Percentiles rank a stretch among this genome's conserved stretches.
Conservation (phyloP, 2,329 filamentous ascomycete species). For the Falciphora oryzae region DNA sequence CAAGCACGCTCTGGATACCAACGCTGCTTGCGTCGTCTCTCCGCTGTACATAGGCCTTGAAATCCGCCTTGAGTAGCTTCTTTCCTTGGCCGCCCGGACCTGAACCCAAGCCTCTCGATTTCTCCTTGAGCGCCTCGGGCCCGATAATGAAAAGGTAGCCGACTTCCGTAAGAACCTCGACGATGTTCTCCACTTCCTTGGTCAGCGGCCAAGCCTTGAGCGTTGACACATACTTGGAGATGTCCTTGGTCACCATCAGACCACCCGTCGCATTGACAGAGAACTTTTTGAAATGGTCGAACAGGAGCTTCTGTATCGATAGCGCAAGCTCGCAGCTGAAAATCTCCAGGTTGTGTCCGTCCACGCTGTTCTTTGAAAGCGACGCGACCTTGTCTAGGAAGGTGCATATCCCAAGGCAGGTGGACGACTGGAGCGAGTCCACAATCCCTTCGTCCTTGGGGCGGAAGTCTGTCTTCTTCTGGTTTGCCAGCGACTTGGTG, state of each 20-base stretch:
- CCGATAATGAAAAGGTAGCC: conserved; percentile 95
- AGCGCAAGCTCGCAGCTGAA: conserved; percentile 81
- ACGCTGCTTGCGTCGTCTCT: conserved; percentile 77
- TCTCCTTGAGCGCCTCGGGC: conserved; percentile 67
- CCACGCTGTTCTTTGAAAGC: conserved; percentile 62
- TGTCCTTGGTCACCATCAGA: conserved; percentile 92
- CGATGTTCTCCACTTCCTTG: conserved; percentile 59
- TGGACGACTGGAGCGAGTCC: conserved; percentile 78
- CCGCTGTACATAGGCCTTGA: conserved; percentile 78
- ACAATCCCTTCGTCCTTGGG: conserved; percentile 64
- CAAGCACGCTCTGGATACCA: conserved; percentile 20
- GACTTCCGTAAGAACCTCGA: conserved; percentile 88
- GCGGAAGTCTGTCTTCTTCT: conserved; percentile 86
- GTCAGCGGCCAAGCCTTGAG: conserved; percentile 75
- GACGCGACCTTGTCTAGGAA: conserved; percentile 68
- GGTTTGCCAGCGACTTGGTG: conserved; percentile 62
- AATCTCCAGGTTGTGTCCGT: conserved; percentile 75
- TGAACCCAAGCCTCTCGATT: conserved; percentile 53
- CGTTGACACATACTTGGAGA: conserved; percentile 85
- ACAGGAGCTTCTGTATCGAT: conserved; percentile 68
- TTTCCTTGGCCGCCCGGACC: conserved; percentile 37
- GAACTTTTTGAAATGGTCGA: conserved; percentile 94
- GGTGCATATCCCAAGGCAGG: conserved; percentile 72
- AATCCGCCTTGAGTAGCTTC: conserved; percentile 60
- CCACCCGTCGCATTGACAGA: conserved; percentile 88